These are phyloP conservation scores for Thielaviopsis cerberus DNA, from an alignment of 2,329 filamentous ascomycete genomes.

Conservation along the genomic window DNA sequence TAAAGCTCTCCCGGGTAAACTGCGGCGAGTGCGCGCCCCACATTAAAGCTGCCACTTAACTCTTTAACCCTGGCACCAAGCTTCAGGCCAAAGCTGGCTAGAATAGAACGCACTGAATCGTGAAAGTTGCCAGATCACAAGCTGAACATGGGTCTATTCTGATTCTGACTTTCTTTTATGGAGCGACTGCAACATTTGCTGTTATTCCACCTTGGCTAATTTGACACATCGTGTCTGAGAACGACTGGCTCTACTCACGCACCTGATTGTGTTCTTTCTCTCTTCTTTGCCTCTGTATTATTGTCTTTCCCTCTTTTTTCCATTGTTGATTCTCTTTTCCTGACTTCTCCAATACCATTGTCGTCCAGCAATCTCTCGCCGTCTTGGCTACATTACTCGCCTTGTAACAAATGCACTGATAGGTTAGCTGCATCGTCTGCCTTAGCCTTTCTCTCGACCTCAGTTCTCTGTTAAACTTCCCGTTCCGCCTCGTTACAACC, in stretches of 20 bases:
- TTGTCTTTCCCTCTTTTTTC: background rate
- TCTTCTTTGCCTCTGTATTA: background rate
- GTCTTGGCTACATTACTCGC: too few relatives aligned
- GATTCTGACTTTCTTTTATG: background rate
- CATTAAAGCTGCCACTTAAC: background rate
- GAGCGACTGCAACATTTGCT: background rate
- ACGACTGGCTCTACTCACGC: background rate
- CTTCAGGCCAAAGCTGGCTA: background rate
- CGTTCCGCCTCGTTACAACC: background rate
- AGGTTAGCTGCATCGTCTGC: too few relatives aligned
- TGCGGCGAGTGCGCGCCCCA: background rate
- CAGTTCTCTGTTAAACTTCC: background rate
- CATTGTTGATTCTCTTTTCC: background rate
- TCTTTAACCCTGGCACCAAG: background rate
- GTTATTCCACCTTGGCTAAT: background rate
- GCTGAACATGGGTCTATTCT: background rate
- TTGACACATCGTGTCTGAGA: background rate
- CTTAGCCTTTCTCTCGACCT: too few relatives aligned
- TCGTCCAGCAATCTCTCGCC: too few relatives aligned
- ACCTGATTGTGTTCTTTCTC: background rate
- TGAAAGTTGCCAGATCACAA: slow-evolving; percentile 7
- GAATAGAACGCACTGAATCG: background rate
- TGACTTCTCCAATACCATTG: too few relatives aligned
- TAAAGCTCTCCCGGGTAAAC: too few relatives aligned
- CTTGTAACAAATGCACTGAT: too few relatives aligned